phyloP scores from a whole-genome alignment of 805 yeast species.

The Kluyveromyces siamensis region DNA sequence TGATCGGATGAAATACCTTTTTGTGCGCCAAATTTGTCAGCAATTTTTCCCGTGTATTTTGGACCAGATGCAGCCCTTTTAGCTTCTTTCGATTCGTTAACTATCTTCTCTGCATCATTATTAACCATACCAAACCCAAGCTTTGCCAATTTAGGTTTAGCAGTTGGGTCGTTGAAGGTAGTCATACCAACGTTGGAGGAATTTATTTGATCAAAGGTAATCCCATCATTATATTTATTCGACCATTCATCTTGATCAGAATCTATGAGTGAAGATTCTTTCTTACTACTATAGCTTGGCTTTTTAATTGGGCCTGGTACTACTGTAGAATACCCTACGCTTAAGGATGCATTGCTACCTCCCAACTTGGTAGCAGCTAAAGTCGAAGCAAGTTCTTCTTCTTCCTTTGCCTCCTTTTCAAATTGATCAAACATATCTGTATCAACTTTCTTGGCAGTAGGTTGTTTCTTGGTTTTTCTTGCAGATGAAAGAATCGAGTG shows the following conservation, averaged over 20 bases:
- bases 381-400: constrained; percentile 44
- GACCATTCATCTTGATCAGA: constrained; percentile 6
- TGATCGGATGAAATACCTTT: constrained; percentile 96
- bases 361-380: constrained; percentile 3
- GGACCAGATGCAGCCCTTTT: constrained; percentile 41
- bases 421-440: constrained; percentile 45
- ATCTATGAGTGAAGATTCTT: constrained; percentile 8
- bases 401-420: constrained; percentile 74
- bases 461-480: constrained; percentile 37
- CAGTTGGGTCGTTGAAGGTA: constrained; percentile 31
- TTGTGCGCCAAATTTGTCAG: constrained; percentile 72
- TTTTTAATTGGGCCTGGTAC: constrained; percentile 1
- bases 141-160: constrained; percentile 66
- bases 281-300: constrained; percentile 1
- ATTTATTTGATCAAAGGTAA: constrained; percentile 8
- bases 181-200: constrained; percentile 13
- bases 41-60: constrained; percentile 66
- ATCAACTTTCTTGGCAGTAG: constrained; percentile 50
- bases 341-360: constrained; percentile 9
- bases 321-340: constrained; percentile 15
- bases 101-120: constrained; percentile 44
- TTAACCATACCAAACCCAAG: constrained; percentile 86
- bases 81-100: constrained; percentile 31
- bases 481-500: constrained; percentile 44
- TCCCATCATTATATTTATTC: constrained; percentile 9